A percentile compares a stretch with the other conserved stretches of the same genome.
These are phyloP conservation scores for Flammula alnicola DNA, from an alignment of 1,284 basidiomycete genomes.

Conservation along the genomic window DNA sequence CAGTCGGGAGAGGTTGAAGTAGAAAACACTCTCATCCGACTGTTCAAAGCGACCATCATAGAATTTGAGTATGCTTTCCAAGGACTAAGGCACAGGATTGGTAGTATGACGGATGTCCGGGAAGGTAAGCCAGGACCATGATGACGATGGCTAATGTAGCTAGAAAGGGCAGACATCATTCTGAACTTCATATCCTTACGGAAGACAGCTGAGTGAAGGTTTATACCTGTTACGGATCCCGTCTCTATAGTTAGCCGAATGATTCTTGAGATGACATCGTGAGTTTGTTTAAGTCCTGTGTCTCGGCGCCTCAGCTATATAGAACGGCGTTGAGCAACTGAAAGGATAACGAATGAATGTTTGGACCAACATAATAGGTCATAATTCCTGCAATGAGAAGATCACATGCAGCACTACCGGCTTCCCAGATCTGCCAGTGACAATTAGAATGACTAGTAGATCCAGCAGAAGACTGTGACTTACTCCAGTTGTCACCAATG, in stretches of 20 bases:
- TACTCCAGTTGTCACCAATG: constrained; percentile 8
- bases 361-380: constrained; percentile 2
- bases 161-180: too few relatives aligned
- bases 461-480: background rate
- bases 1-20: background rate
- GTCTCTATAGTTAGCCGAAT: constrained; percentile 7
- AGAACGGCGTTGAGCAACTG: background rate
- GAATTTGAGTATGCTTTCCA: constrained; percentile 6
- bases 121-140: constrained; percentile 5
- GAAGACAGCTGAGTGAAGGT: too few relatives aligned
- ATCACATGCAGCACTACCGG: constrained; percentile 5
- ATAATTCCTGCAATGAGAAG: constrained; percentile 5
- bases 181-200: too few relatives aligned
- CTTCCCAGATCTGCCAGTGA: constrained; percentile 4
- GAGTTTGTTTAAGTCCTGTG: background rate
- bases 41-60: constrained; percentile 8
- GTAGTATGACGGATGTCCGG: constrained; percentile 5
- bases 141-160: constrained; percentile 3
- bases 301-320: constrained; percentile 3
- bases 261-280: background rate
- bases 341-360: too few relatives aligned
- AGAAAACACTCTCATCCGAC: constrained; percentile 1
- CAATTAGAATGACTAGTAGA: background rate
- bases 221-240: constrained; percentile 2
- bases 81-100: constrained; percentile 1